Evolutionary conservation across 306 rosid genomes (phyloP).

Genomic region (Arachis stenosperma): DNA sequence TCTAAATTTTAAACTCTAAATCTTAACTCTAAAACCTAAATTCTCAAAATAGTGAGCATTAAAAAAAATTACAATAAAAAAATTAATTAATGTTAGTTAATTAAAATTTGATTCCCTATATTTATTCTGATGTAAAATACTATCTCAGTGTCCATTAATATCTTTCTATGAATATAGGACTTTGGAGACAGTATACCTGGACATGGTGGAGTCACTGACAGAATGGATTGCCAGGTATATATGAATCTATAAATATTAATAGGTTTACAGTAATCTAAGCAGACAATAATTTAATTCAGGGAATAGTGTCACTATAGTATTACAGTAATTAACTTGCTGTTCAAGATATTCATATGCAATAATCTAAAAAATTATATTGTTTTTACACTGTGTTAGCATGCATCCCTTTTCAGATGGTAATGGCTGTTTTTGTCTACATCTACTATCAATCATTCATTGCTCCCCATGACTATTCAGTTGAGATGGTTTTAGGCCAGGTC

Average conservation of each 20-base stretch:
- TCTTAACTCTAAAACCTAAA: too few relatives aligned
- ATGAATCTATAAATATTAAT: background rate
- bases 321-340: too few relatives aligned
- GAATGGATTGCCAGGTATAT: conserved; percentile 99
- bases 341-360: background rate
- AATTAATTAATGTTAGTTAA: too few relatives aligned
- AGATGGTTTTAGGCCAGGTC: conserved; percentile 81
- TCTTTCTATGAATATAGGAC: conserved; percentile 62
- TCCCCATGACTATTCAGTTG: conserved; percentile 73
- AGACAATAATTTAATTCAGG: conserved; percentile 4
- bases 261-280: too few relatives aligned
- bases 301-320: too few relatives aligned
- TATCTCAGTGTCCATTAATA: conserved; percentile 15
- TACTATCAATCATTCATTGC: conserved; percentile 85
- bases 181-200: conserved; percentile 98
- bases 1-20: too few relatives aligned
- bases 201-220: conserved; percentile 99
- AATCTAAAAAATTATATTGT: conserved; percentile 1
- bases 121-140: background rate
- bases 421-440: conserved; percentile 95
- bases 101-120: too few relatives aligned
- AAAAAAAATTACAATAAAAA: too few relatives aligned
- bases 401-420: conserved; percentile 80
- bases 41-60: too few relatives aligned
- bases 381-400: conserved; percentile 3